phyloP scores from a whole-genome alignment of 352 stramenopile genomes.

The Globisporangium apiculatum region DNA sequence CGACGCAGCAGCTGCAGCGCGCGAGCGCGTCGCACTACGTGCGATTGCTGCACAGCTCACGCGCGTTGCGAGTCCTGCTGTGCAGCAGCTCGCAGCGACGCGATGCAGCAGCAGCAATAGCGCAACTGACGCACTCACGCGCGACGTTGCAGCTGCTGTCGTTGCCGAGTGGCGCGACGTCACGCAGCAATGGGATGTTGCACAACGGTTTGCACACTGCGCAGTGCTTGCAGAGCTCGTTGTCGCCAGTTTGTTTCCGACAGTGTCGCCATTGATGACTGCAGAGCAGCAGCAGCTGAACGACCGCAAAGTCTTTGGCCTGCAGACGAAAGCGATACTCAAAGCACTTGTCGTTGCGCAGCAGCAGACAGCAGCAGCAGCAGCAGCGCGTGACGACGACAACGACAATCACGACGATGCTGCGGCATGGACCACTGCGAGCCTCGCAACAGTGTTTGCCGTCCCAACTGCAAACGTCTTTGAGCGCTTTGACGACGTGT shows the following conservation, averaged over 20 bases:
- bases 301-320: constrained; percentile 30
- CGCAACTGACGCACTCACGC: background rate
- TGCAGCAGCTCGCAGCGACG: constrained; percentile 3
- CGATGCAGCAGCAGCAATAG: background rate
- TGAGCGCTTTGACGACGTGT: constrained; percentile 19
- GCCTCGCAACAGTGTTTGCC: constrained; percentile 15
- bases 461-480: constrained; percentile 20
- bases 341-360: constrained; percentile 9
- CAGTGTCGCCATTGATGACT: too few species aligned
- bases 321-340: constrained; percentile 48
- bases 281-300: background rate
- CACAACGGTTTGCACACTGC: constrained; percentile 26
- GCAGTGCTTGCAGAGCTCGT: constrained; percentile 26
- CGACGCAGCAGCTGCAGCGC: background rate
- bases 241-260: too few species aligned
- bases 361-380: constrained; percentile 3
- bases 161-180: constrained; percentile 20
- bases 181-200: constrained; percentile 16
- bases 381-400: constrained; percentile 1
- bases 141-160: constrained; percentile 13
- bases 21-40: background rate
- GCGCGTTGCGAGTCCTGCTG: constrained; percentile 1
- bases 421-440: background rate
- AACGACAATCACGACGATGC: background rate
- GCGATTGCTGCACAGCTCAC: background rate